These are phyloP conservation scores for Waltergamsia citrina DNA, from an alignment of 2,329 filamentous ascomycete species.

Conservation along the genomic window DNA sequence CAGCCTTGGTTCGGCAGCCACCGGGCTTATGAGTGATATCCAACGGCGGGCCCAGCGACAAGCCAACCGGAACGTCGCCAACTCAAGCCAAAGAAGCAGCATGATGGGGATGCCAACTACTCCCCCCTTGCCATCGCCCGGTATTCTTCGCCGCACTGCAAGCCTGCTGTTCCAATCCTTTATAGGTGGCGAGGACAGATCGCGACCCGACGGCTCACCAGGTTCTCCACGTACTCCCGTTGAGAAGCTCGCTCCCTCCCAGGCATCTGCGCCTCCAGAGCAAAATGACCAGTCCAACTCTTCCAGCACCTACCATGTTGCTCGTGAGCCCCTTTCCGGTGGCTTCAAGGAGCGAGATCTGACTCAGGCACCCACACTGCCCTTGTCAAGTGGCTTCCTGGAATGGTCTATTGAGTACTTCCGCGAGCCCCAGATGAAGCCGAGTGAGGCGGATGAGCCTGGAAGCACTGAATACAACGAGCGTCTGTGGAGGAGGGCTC, in stretches of 20 bases:
- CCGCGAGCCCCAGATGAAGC: conserved; percentile 96
- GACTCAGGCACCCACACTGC: conserved; percentile 53
- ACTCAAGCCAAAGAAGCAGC: conserved; percentile 31
- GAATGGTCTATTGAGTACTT: conserved; percentile 98
- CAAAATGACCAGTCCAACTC: conserved; percentile 60
- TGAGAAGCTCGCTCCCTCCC: conserved; percentile 28
- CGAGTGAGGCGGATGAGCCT: conserved; percentile 89
- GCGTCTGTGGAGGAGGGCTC: conserved; percentile 80
- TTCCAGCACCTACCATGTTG: conserved; percentile 63
- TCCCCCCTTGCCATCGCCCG: conserved; percentile 43
- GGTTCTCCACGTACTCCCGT: conserved; percentile 19
- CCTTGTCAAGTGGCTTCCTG: conserved; percentile 74
- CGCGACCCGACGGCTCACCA: conserved; percentile 21
- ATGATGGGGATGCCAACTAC: conserved; percentile 24
- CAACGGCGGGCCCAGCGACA: conserved; percentile 38
- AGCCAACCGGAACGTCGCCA: conserved; percentile 31
- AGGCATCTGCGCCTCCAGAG: conserved; percentile 52
- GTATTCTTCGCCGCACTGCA: conserved; percentile 53
- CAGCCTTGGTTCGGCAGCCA: conserved; percentile 60
- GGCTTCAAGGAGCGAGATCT: conserved; percentile 57
- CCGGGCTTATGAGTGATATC: conserved; percentile 67
- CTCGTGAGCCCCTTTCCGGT: conserved; percentile 70
- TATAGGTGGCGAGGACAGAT: conserved; percentile 37
- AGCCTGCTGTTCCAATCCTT: conserved; percentile 54
- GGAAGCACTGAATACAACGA: conserved; percentile 96